phyloP scores from a whole-genome alignment of 2,329 filamentous ascomycete species.

The Neofusicoccum ribis region DNA sequence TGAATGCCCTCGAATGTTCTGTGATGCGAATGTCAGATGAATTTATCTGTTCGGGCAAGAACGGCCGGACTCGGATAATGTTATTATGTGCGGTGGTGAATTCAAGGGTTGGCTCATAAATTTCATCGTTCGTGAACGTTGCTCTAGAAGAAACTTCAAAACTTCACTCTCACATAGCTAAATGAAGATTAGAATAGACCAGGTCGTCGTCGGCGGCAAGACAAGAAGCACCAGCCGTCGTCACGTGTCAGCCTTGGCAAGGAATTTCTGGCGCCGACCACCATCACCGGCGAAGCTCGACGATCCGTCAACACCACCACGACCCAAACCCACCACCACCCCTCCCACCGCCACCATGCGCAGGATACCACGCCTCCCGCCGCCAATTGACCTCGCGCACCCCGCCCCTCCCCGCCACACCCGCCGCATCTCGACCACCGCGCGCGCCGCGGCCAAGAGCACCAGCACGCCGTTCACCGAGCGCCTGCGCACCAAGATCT shows the following conservation, averaged over 20 bases:
- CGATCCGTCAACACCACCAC: neutral
- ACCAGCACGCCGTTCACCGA: neutral
- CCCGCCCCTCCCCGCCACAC: neutral
- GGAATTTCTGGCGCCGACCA: neutral
- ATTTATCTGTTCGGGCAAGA: too few relatives aligned
- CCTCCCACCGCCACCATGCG: constrained; percentile 8
- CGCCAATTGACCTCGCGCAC: constrained; percentile 14
- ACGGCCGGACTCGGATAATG: too few relatives aligned
- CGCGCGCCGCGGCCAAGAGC: neutral
- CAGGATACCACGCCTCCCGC: constrained; percentile 12
- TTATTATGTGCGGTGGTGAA: too few relatives aligned
- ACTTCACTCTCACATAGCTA: too few relatives aligned
- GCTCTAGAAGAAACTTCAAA: too few relatives aligned
- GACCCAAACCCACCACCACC: neutral
- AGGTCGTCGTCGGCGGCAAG: neutral
- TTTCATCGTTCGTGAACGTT: too few relatives aligned
- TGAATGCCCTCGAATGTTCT: too few relatives aligned
- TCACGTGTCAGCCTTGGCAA: constrained; percentile 1
- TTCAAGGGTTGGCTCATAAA: too few relatives aligned
- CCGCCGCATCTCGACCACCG: neutral
- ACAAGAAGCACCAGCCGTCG: neutral
- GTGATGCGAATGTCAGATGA: too few relatives aligned
- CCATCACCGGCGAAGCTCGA: neutral
- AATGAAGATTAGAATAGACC: neutral
- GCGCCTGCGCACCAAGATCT: constrained; percentile 10